phyloP scores from a whole-genome alignment of 2,329 filamentous ascomycete species.

The Hyphodiscus sp. region DNA sequence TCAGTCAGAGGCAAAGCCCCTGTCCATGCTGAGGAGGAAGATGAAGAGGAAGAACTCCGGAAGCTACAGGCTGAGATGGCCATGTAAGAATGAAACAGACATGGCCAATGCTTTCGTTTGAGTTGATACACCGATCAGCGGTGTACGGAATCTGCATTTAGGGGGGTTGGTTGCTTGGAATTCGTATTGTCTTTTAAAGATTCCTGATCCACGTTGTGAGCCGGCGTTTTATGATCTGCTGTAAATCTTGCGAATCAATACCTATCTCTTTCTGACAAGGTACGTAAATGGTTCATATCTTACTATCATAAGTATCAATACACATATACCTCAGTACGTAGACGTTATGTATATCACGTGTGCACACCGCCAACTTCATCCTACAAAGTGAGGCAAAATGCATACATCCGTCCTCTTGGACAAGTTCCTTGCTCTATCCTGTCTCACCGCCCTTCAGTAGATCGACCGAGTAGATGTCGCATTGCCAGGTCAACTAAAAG shows the following conservation, averaged over 20 bases:
- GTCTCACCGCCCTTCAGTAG: too few species aligned
- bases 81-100: constrained; percentile 51
- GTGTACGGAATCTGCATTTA: constrained; percentile 24
- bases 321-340: too few species aligned
- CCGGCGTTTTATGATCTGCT: constrained; percentile 25
- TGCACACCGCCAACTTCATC: background rate
- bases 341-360: background rate
- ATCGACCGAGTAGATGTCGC: too few species aligned
- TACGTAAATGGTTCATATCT: background rate
- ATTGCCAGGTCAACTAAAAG: too few species aligned
- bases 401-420: background rate
- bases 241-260: constrained; percentile 9
- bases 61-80: constrained; percentile 97
- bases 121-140: constrained; percentile 14
- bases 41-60: constrained; percentile 90
- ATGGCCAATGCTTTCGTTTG: constrained; percentile 14
- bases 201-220: constrained; percentile 14
- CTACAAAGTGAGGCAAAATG: background rate
- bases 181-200: constrained; percentile 13
- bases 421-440: background rate
- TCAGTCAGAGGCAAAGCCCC: constrained; percentile 46
- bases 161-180: constrained; percentile 17
- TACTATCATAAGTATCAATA: background rate
- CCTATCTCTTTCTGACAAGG: background rate
- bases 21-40: constrained; percentile 64